Base-by-base conservation (phyloP, 768 basidiomycete species). In the Suillus alpinus region DNA sequence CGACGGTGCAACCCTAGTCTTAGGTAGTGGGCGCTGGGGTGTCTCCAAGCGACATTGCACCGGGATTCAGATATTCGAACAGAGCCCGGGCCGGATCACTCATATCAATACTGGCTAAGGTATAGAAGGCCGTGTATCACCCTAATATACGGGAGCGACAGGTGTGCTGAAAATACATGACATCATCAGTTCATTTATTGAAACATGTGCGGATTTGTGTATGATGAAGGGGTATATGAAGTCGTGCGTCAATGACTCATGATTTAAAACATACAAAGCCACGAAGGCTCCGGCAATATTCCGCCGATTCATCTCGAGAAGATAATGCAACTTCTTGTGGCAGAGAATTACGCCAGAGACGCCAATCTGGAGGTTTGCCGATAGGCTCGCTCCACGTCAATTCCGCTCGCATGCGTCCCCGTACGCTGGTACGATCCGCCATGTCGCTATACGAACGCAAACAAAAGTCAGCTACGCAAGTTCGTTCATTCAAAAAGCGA, bases 361-460 rank as follows among this genome's bases (percentile, higher is more conserved):
- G 76, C 81, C 81, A 81, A 29, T 84, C 81, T 0, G 86, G 82
- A 16, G 72, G 70, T 32, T 82, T 79, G 14, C 78, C 78, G 9
- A 72, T 64, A 31, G 83, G 81, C 59, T 82, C 82, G 2, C 67
- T 56, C 89, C 89, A 91, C 16, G 68, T 69, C 32, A 86, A 68
- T 57, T 80, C 77, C 4, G 77, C 72, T 50, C 73, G 71, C 32
- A 89, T 73, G 52, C 75, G 73, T 16, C 76, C 75, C 40, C 86
- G 82, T 76, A 90, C 82, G 52, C 80, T 78, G 47, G 88, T 86
- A 13, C 89, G 86, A 65, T 89, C 87, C 44, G 77, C 77, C 91
- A 92, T 92, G 63, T 92, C 90, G 64, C 90, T 92, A 60, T 23
- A 61, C 62, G 49, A 60, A 29, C 5, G 12, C 2, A 57, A 60